Base-by-base conservation (phyloP, 1,284 basidiomycete species). In the Phellinidium pouzarii region DNA sequence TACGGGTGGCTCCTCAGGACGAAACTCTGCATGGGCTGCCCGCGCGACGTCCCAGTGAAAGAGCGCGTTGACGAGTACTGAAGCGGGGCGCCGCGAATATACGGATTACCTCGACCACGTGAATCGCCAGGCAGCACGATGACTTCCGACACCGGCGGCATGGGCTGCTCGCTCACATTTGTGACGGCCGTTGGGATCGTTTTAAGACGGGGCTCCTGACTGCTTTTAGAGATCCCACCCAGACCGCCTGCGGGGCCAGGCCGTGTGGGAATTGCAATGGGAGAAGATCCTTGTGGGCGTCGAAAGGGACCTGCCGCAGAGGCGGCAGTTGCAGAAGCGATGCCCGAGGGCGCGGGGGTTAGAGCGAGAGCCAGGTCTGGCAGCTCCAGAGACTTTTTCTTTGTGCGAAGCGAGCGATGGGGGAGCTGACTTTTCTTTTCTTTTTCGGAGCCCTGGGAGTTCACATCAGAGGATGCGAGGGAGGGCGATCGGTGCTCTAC, bases 311-410 rank as follows among this genome's bases (percentile, higher is more conserved):
- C 51, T 20, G 19, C 43, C 2, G 43, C 5, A 26, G 27, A 20
- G 47, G 51, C 27, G 7, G 42, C 50, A n/a, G 42, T 19, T 65
- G 69, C 69, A 53, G 73, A 72, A 25, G 75, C 74, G 55, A 65
- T 60, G 44, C 68, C 67, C 40, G 68, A 69, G 44, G 70, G 63
- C 27, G 73, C 67, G 44, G 76, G 73, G 26, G 77, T 75, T 58
- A 79, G 62, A n/a, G 78, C 72, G 50, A 75, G 75, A 26, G 81
- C 82, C 60, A 89, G 79, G 71, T 88, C 86, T 53, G 86, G 86
- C 40, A 89, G 74, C 64, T 89, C 84, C 36, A 89, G 76, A 0
- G 82, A 84, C 62, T 76, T 80, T 70, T 85, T 87, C 74, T 85
- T 87, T 20, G 71, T 71, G 47, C 81, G 73, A 54, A 85, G 70